Conservation (phyloP, 2,329 filamentous ascomycete species). For the Aureobasidium sp. region DNA sequence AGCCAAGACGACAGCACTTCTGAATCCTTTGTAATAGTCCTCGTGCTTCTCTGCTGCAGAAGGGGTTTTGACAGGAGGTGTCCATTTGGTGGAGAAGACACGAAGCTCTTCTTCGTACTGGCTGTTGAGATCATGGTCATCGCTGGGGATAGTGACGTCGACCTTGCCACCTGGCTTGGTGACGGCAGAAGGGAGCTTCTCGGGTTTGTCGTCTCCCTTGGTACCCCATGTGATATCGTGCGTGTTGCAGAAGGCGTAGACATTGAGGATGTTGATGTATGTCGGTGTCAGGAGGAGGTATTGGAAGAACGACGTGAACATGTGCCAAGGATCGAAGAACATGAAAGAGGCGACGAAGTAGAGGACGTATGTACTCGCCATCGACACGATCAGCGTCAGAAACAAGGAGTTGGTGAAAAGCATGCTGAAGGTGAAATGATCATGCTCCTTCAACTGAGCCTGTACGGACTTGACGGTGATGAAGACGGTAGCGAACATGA, state of each 20-base stretch:
- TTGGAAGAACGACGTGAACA: slow-evolving; percentile 89
- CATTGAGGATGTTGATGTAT: slow-evolving; percentile 97
- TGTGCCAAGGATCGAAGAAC: slow-evolving; percentile 98
- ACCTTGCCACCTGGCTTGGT: slow-evolving; percentile 94
- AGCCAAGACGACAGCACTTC: slow-evolving; percentile 80
- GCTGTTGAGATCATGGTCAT: slow-evolving; percentile 89
- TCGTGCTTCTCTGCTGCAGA: slow-evolving; percentile 73
- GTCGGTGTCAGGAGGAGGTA: slow-evolving; percentile 92
- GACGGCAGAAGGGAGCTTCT: slow-evolving; percentile 80
- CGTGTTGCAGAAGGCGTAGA: slow-evolving; percentile 97
- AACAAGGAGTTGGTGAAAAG: slow-evolving; percentile 86
- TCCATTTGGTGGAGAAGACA: slow-evolving; percentile 66
- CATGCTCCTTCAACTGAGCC: slow-evolving; percentile 52
- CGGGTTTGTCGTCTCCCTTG: slow-evolving; percentile 93
- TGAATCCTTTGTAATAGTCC: slow-evolving; percentile 96
- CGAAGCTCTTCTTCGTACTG: slow-evolving; percentile 83
- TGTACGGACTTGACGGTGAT: slow-evolving; percentile 86
- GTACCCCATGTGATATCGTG: slow-evolving; percentile 98
- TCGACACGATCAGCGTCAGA: slow-evolving; percentile 86
- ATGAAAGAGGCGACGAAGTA: slow-evolving; percentile 87
- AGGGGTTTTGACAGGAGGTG: slow-evolving; percentile 60
- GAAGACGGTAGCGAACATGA: slow-evolving; percentile 91
- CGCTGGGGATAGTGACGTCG: slow-evolving; percentile 75
- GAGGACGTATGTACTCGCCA: slow-evolving; percentile 85
- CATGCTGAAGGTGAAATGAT: slow-evolving; percentile 61